These are phyloP conservation scores for Solanum chilense DNA, from an alignment of 257 asterid genomes.

Conservation along the genomic window DNA sequence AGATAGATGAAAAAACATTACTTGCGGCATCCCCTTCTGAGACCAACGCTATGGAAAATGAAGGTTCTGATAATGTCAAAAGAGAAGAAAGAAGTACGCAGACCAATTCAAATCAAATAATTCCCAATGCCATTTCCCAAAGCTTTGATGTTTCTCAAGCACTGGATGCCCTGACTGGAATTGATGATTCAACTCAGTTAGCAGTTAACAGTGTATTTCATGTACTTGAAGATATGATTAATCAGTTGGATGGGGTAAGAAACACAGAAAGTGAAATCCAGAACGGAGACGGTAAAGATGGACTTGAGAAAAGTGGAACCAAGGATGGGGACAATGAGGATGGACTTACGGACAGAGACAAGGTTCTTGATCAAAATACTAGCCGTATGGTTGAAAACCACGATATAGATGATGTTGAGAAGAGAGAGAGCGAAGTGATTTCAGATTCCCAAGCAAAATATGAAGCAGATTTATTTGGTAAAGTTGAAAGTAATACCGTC, in stretches of 20 bases:
- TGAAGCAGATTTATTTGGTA: neutral
- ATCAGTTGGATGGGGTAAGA: slow-evolving; percentile 50
- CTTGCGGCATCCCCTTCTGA: slow-evolving; percentile 38
- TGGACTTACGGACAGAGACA: slow-evolving; percentile 14
- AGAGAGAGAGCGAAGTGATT: slow-evolving; percentile 1
- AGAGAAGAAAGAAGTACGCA: slow-evolving; percentile 32
- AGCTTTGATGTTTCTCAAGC: slow-evolving; percentile 72
- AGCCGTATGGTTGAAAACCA: slow-evolving; percentile 4
- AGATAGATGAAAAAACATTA: slow-evolving; percentile 26
- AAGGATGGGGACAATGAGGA: slow-evolving; percentile 8
- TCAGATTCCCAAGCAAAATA: slow-evolving; percentile 19
- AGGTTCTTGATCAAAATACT: slow-evolving; percentile 18
- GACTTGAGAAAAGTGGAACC: slow-evolving; percentile 15
- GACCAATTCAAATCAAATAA: slow-evolving; percentile 21
- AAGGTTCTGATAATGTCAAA: slow-evolving; percentile 26
- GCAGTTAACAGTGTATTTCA: slow-evolving; percentile 84
- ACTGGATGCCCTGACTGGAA: slow-evolving; percentile 62
- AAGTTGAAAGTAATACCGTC: neutral
- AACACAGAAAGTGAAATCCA: slow-evolving; percentile 24
- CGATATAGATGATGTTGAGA: slow-evolving; percentile 17
- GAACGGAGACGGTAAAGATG: slow-evolving; percentile 10
- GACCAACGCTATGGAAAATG: slow-evolving; percentile 24
- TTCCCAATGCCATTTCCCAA: slow-evolving; percentile 22
- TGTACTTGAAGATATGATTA: slow-evolving; percentile 80
- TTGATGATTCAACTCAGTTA: slow-evolving; percentile 93